Evolutionary conservation across 1,139 yeast genomes (phyloP).

Genomic region (Williopsis jadinii): DNA sequence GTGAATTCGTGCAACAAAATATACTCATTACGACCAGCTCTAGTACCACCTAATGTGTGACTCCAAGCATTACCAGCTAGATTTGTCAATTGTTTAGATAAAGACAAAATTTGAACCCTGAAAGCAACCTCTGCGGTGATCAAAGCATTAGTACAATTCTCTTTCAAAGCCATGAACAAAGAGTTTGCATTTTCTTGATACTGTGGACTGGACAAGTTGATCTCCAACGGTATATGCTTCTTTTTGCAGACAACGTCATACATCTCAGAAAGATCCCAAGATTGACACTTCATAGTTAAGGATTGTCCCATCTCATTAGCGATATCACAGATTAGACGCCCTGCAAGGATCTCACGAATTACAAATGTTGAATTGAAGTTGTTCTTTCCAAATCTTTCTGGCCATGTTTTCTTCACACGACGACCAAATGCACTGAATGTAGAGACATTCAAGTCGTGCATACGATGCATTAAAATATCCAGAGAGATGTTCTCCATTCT

Average conservation of each 20-base stretch:
- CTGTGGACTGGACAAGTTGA: slow-evolving; percentile 61
- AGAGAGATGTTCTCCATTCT: slow-evolving; percentile 71
- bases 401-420: slow-evolving; percentile 68
- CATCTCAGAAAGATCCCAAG: slow-evolving; percentile 97
- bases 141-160: slow-evolving; percentile 59
- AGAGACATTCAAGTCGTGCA: slow-evolving; percentile 63
- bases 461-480: slow-evolving; percentile 76
- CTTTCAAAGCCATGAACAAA: slow-evolving; percentile 63
- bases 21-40: slow-evolving; percentile 94
- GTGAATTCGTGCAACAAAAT: slow-evolving; percentile 90
- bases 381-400: slow-evolving; percentile 56
- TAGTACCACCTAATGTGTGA: slow-evolving; percentile 87
- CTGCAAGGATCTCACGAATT: slow-evolving; percentile 68
- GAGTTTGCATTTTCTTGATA: slow-evolving; percentile 63
- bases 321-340: slow-evolving; percentile 86
- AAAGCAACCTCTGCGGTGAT: slow-evolving; percentile 76
- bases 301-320: slow-evolving; percentile 96
- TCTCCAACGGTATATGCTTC: slow-evolving; percentile 57
- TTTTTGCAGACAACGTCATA: slow-evolving; percentile 64
- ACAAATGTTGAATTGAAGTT: slow-evolving; percentile 41
- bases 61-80: slow-evolving; percentile 99
- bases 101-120: slow-evolving; percentile 75
- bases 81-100: slow-evolving; percentile 86
- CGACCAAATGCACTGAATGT: slow-evolving; percentile 88
- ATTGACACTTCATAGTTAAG: slow-evolving; percentile 82